Base-by-base conservation (phyloP, 306 rosid species). In the Begonia masoniana region DNA sequence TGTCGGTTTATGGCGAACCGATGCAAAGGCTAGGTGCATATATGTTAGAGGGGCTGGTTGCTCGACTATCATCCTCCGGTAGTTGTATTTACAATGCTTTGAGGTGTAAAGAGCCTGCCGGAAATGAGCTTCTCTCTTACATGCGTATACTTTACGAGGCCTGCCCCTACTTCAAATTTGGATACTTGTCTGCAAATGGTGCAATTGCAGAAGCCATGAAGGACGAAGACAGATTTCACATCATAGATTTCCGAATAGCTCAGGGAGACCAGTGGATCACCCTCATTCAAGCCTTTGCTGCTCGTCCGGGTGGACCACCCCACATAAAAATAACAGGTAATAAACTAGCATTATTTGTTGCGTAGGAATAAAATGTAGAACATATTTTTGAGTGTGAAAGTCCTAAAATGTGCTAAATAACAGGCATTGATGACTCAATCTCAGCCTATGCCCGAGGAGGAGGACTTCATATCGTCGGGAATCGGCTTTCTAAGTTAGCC, bases 131-230 rank as follows among this genome's bases (percentile, higher is more conserved):
- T 51, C 88, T 85, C 52, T 85, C 95, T 10, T 81, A 83, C 68
- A 83, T 83, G 97, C 83, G 82, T 69, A 68, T 85, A 71, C 87
- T 92, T 14, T 75, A 74, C 46, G 99, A 92, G 74, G 95, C 79
- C 56, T 92, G 99, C 55, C 99, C 99, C 9, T 83, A 83, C 68
- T 92, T 92, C 79, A 92, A 86, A 62, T 92, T 92, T 3, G 99
- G 94, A 0, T 86, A 92, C 80, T 81, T 92, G 96, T 81, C 99
- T 41, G 99, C 96, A 9, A 92, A 86, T 60, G 99, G 96, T 60
- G 99, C 99, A 49, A 92, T 92, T 54, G 99, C 99, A 47, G 99
- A 92, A 66, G 99, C 99, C 46, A 83, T 83, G 96, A 92, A 86
- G 67, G 73, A 81, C 36, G 95, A 83, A 57, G 71, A 76, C 36